Base-by-base conservation (phyloP, 2,329 filamentous ascomycete genomes). In the Ramularia endophylla region DNA sequence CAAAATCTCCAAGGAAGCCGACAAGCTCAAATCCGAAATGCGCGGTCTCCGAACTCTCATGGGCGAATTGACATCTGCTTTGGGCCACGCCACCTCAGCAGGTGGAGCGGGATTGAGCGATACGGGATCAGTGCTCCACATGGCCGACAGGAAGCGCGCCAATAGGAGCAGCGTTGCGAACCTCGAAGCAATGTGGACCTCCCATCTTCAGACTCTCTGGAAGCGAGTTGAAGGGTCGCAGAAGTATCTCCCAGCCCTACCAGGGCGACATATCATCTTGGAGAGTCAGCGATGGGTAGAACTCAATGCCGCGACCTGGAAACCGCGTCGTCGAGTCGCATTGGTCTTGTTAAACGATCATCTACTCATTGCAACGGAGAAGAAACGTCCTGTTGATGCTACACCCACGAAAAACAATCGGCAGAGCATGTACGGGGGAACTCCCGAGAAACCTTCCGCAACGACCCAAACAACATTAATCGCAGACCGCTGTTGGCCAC, bases 1-100 rank as follows among this genome's bases (percentile, higher is more conserved):
- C 72, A 94, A 94, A 66, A 97, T 98, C 65, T 95, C 89, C 62
- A 95, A 97, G 66, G 92, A 98, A 68, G 92, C 94, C 2, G 92
- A 98, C 66, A 95, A 95, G 69, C 78, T 98, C 43, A 97, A 97
- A 67, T 80, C 80, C 41, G 92, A 98, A 64, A 97, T 98, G 92
- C 80, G 87, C 38, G 86, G 86, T 5, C 76, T 98, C 22, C 80
- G 86, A 32, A 87, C 87, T 51, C 74, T 97, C 38, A 95, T 98
- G 83, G 82, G 87, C 2, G 92, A 98, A 52, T 75, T 98, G 42
- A 97, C 70, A 3, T 60, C 57, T 2, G 68, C 69, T 1, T 50
- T 74, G 33, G 65, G 65, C 12, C 70, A 73, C 54, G 69, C 69
- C 3, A 65, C 69, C 6, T 67, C 63, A 25, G 62, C 65, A 19